Evolutionary conservation across 208 protist species (phyloP), one percentile per base, ranked within the genome.

Genomic region (Trypanosoma boissoni): DNA sequence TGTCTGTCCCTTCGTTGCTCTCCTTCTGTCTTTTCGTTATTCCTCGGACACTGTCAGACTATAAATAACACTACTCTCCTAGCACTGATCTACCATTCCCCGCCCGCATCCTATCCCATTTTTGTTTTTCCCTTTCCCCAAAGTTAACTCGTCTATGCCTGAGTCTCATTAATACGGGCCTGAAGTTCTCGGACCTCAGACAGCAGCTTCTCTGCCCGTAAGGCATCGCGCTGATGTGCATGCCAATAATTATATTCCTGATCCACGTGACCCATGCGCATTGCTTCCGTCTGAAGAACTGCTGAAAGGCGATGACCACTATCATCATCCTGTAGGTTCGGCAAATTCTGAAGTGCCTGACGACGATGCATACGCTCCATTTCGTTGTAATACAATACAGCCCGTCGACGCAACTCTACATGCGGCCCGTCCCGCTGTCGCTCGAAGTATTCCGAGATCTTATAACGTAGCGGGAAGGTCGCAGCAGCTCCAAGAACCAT

Each of bases 211-310:
- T 92, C 83, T 23, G 89, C 83, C 8, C 89, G 85, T 5, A 89
- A 44, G 1, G 86, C 83, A 76, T 95, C 89, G 23, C 79, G 64
- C 53, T 89, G 83, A 60, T 95, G 86, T 0, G 85, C 83, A 61
- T 82, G 68, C 86, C 89, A 95, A 70, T 95, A 95, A 64, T 91
- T 82, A 48, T 86, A 80, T 36, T 95, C 86, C 58, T 78, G 66
- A 58, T 93, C 86, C 32, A 80, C 41, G 21, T 80, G 59, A 2
- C 89, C 89, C 28, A 72, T 68, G 58, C 76, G 74, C 5, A 92
- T 26, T 1, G 78, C 58, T 59, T 88, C 78, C 0, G 68, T 58
- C n/a, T 65, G 65, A 20, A 92, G 58, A 29, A 65, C 45, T 1
- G 79, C 73, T 9, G 68, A 68, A 26, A 79, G 61, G 41, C 84